phyloP scores from a whole-genome alignment of 2,329 filamentous ascomycete species.

The Sporothrix inflata region DNA sequence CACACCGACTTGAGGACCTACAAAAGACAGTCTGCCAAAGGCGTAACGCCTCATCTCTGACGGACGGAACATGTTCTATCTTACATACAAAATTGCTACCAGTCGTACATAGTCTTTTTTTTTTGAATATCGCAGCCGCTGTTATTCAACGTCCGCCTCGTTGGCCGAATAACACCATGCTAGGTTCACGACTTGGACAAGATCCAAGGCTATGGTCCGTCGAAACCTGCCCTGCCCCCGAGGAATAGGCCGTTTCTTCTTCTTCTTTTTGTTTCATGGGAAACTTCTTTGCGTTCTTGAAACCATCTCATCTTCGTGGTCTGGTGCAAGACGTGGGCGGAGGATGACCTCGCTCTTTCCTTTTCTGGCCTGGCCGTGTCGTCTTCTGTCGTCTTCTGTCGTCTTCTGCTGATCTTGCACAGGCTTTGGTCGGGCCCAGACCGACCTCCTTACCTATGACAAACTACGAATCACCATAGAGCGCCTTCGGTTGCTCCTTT shows the following conservation, averaged over 20 bases:
- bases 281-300: conserved; percentile 10
- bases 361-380: background rate
- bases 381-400: too few species aligned
- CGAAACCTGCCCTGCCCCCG: background rate
- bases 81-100: background rate
- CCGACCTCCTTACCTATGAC: background rate
- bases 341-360: background rate
- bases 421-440: background rate
- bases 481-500: background rate
- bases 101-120: background rate
- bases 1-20: background rate
- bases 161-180: too few species aligned
- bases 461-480: background rate
- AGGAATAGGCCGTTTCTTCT: background rate
- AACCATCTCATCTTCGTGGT: conserved; percentile 7
- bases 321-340: background rate
- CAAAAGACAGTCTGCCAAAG: background rate
- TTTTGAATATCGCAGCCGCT: background rate
- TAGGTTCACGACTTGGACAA: background rate
- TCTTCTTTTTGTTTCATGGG: conserved; percentile 5
- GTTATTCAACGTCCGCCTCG: background rate
- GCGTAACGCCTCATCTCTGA: background rate
- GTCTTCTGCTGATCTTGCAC: background rate
- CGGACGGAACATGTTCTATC: background rate
- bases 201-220: background rate